Evolutionary conservation across 2,329 filamentous ascomycete species (phyloP), one percentile per base, ranked within the genome.

Genomic region (Blastomyces gilchristii): DNA sequence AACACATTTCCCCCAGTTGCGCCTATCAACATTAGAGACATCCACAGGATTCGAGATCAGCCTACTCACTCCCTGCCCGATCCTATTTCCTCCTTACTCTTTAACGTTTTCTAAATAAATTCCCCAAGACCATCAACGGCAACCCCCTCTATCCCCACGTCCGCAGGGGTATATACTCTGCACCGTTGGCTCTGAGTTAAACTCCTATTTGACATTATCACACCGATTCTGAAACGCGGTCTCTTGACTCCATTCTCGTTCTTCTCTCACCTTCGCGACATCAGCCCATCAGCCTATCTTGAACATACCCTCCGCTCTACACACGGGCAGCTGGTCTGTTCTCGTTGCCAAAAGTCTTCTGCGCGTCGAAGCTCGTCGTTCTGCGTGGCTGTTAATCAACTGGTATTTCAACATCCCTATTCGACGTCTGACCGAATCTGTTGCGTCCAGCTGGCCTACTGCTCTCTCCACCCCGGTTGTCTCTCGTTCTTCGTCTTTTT

Each of bases 281-380:
- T 47, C 58, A 37, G 12, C 58, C 41, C 43, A 43, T 58, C 54
- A 41, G 25, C 58, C 28, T 22, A 16, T 47, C 57, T 12, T 12
- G 28, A 37, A 43, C 8, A 37, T 37, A 31, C 28, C 43, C 1
- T 49, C 43, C 58, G 25, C 34, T 49, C 58, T 14, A 22, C 58
- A 49, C 41, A 37, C 43, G 43, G 43, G 43, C 58, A 59, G 58
- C 58, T 59, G 58, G 58, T 47, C 58, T 59, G 58, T 59, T 59
- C 58, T 47, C 18, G 28, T 49, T 59, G 58, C 16, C 25, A 59
- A 49, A 25, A 8, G 14, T 12, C 41, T 59, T 49, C 28, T 49
- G n/a, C 25, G 25, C 9, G 18, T 16, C 9, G 43, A 49, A 37
- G 25, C 43, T 37, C 25, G 41, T 34, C 16, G 25, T 43, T 59